phyloP scores from a whole-genome alignment of 139 green algal genomes.

The Picochlorum sp. region DNA sequence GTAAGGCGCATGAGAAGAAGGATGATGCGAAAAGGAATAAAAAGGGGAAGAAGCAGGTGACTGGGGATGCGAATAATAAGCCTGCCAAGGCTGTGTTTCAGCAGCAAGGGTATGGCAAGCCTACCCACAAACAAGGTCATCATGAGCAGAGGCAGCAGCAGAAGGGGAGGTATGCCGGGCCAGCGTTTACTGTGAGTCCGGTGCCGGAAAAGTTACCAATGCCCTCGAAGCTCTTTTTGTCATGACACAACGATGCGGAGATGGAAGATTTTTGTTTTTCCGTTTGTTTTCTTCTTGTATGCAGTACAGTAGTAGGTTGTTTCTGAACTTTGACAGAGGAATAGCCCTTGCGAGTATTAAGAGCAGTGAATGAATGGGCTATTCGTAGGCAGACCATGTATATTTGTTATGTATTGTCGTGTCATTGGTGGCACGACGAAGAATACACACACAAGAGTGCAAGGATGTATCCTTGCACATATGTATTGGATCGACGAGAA shows the following conservation, averaged over 20 bases:
- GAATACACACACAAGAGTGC: no score
- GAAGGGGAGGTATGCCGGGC: constrained; percentile 16
- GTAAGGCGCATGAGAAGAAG: background rate
- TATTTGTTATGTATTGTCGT: no score
- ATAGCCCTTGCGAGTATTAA: constrained; percentile 1
- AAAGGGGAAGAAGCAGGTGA: background rate
- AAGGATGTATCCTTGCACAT: no score
- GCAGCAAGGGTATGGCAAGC: constrained; percentile 1
- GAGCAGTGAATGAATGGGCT: constrained; percentile 4
- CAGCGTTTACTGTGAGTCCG: constrained; percentile 30
- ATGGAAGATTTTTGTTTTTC: constrained; percentile 8
- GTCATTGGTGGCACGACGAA: no score
- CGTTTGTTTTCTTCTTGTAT: background rate
- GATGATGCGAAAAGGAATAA: background rate
- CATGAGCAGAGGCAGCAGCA: background rate
- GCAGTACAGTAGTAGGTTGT: no score
- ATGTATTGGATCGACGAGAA: no score
- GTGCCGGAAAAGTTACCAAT: constrained; percentile 26
- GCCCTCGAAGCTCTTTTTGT: constrained; percentile 5
- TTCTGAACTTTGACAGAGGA: background rate
- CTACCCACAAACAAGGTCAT: background rate
- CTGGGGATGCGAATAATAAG: background rate
- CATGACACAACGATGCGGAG: background rate
- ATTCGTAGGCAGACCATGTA: no score
- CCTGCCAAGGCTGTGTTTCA: background rate